Percentiles rank a stretch among this genome's conserved stretches.
Conservation (phyloP, 441 rosid genomes). For the Melastoma candidum region DNA sequence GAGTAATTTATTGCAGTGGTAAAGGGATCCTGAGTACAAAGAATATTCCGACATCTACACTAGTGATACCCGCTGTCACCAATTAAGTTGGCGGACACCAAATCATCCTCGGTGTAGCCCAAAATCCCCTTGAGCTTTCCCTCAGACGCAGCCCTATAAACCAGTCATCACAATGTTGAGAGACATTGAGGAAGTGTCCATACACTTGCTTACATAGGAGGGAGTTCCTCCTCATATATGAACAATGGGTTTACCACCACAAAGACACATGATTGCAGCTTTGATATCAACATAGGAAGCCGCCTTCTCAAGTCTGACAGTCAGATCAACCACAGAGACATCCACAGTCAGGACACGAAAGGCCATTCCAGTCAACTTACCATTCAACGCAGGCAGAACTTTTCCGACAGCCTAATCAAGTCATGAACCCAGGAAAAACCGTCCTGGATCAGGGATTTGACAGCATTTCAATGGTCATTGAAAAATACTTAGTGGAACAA, state of each 20-base stretch:
- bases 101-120: constrained; percentile 62
- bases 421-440: background rate
- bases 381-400: constrained; percentile 12
- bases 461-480: background rate
- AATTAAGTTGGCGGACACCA: constrained; percentile 51
- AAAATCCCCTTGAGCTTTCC: constrained; percentile 55
- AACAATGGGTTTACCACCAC: background rate
- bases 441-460: background rate
- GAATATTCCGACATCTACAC: too few species aligned
- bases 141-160: constrained; percentile 41
- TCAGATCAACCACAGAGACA: constrained; percentile 20
- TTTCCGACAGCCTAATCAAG: constrained; percentile 11
- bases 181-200: background rate
- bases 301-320: constrained; percentile 13
- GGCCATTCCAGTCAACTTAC: constrained; percentile 20
- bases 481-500: background rate
- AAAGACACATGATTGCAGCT: background rate
- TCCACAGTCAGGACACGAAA: constrained; percentile 21
- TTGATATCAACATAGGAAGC: constrained; percentile 8
- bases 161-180: background rate
- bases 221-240: too few species aligned
- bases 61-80: constrained; percentile 50
- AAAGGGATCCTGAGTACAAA: too few species aligned
- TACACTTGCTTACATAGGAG: too few species aligned
- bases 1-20: background rate